Percentiles rank a stretch among this genome's conserved stretches.
These are phyloP conservation scores for Globisporangium acanthophoron DNA, from an alignment of 352 stramenopile genomes.

Conservation along the genomic window DNA sequence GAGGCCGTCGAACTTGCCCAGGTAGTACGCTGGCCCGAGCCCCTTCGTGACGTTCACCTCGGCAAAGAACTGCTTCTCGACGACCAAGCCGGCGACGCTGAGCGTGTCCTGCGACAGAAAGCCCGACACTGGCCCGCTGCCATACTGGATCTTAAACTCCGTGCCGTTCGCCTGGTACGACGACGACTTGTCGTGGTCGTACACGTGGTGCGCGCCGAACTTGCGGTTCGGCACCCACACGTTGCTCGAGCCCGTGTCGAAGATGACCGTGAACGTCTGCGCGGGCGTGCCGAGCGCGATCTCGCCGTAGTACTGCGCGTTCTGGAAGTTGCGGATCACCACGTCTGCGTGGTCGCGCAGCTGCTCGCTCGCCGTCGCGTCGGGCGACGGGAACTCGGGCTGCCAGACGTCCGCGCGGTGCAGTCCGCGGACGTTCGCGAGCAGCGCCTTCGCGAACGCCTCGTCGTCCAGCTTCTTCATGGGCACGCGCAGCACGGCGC, in stretches of 20 bases:
- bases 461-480: slow-evolving; percentile 65
- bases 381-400: slow-evolving; percentile 20
- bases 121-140: slow-evolving; percentile 67
- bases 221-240: slow-evolving; percentile 22
- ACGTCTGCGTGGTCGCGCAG: slow-evolving; percentile 28
- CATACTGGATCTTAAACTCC: slow-evolving; percentile 88
- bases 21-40: slow-evolving; percentile 82
- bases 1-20: slow-evolving; percentile 93
- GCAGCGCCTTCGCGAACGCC: slow-evolving; percentile 51
- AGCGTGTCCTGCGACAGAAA: slow-evolving; percentile 67
- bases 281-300: slow-evolving; percentile 49
- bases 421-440: slow-evolving; percentile 34
- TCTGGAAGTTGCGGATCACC: slow-evolving; percentile 88
- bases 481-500: slow-evolving; percentile 51
- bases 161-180: slow-evolving; percentile 65
- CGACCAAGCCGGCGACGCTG: slow-evolving; percentile 24
- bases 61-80: slow-evolving; percentile 71
- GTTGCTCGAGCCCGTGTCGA: slow-evolving; percentile 29
- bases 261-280: slow-evolving; percentile 28
- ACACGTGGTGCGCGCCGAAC: slow-evolving; percentile 32
- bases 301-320: slow-evolving; percentile 93
- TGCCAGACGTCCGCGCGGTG: slow-evolving; percentile 44
- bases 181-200: slow-evolving; percentile 56
- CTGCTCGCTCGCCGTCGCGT: background rate
- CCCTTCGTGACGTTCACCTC: slow-evolving; percentile 87